phyloP scores from a whole-genome alignment of 139 green algal genomes.

The Chlamydomonas schloesseri region DNA sequence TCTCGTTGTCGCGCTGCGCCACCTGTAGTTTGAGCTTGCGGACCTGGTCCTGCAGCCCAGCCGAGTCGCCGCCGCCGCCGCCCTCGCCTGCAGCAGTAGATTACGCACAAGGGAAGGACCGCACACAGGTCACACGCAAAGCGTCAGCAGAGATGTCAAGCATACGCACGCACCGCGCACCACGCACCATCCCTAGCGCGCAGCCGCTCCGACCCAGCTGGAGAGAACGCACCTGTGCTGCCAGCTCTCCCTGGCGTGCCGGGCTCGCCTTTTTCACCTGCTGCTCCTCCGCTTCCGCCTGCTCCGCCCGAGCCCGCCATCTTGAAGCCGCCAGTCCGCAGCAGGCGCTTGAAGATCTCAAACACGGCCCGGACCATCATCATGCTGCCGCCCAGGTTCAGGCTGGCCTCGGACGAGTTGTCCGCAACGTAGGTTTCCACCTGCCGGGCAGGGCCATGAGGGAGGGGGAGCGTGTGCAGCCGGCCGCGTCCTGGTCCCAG shows the following conservation, averaged over 20 bases:
- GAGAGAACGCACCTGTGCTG: no score
- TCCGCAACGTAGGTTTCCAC: slow-evolving; percentile 50
- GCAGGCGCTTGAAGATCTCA: slow-evolving; percentile 53
- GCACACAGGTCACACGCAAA: no score
- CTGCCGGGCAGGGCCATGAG: background rate
- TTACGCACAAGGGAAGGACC: no score
- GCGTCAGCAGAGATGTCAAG: no score
- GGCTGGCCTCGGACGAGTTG: slow-evolving; percentile 56
- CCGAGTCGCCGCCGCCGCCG: background rate
- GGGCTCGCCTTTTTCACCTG: background rate
- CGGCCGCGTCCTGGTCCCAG: no score
- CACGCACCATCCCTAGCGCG: no score
- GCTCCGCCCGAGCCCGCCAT: background rate
- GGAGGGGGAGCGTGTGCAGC: no score
- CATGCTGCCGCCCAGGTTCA: slow-evolving; percentile 78
- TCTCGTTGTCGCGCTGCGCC: slow-evolving; percentile 88
- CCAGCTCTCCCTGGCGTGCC: background rate
- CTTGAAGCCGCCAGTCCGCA: slow-evolving; percentile 44
- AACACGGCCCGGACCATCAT: slow-evolving; percentile 76
- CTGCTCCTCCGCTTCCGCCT: background rate
- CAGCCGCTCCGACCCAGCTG: no score
- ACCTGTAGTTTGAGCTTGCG: slow-evolving; percentile 83
- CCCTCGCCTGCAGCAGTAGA: background rate
- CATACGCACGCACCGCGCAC: no score
- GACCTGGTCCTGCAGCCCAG: slow-evolving; percentile 67